Base-by-base conservation (phyloP, 768 basidiomycete species). In the Melanogaster broomeanus region DNA sequence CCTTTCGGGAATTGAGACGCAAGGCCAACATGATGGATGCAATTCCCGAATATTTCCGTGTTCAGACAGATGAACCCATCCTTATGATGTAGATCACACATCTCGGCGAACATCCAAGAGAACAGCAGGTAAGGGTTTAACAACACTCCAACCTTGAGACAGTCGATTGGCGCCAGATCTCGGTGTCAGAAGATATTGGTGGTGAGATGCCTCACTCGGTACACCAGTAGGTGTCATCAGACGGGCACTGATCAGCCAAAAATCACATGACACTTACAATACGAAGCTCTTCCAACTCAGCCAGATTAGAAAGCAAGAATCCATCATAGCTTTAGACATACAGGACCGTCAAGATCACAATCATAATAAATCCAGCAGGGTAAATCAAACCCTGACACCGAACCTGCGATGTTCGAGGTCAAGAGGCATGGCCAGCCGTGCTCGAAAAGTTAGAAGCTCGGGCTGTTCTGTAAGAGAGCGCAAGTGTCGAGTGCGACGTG, bases 1-100 rank as follows among this genome's bases (percentile, higher is more conserved):
- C 85, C 86, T n/a, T 70, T 58, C 13, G 79, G 84, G 76, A 85
- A 89, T 62, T 83, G 83, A 19, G 80, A 75, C 8, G 72, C 73
- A 15, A 88, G 88, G 6, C 88, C 87, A 54, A 90, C 16, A 35
- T 34, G 6, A 35, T 22, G 22, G 44, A 45, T 15, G 76, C 78
- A 11, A 73, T 73, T 34, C 72, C n/a, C 74, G 58, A 78, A 77
- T 3, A 77, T 72, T 33, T 70, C 57, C 15, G 72, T 70, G 3
- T 44, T 52, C 1, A 76, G 76, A 57, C 76, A 77, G 31, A 61
- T 72, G 60, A 76, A 76, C 42, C 67, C 64, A 59, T 73, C 68
- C 42, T 64, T 56, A 61, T 78, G 72, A 30, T 67, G 35, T 22
- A 57, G 48, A 13, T 45, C 40, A 64, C 79, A 80, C 47, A 80